Percentiles rank a stretch among this genome's conserved stretches.
These are phyloP conservation scores for Musa itinerans DNA, from an alignment of 176 grass and related monocot genomes.

Conservation along the genomic window DNA sequence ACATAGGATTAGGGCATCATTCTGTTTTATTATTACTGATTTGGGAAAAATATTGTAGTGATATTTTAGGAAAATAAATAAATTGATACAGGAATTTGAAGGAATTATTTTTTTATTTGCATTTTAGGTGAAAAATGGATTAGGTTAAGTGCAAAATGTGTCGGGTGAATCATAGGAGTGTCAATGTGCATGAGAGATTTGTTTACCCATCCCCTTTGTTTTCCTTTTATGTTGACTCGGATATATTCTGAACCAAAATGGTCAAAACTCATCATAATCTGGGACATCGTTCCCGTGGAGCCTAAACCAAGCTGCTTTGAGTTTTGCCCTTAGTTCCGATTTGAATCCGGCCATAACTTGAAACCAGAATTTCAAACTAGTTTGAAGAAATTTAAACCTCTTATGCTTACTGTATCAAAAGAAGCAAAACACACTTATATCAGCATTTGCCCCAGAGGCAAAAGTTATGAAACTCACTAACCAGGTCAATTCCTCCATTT, in stretches of 20 bases:
- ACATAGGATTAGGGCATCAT: too few relatives aligned
- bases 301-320: background rate
- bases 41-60: too few relatives aligned
- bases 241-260: background rate
- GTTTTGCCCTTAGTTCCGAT: background rate
- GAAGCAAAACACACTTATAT: background rate
- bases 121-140: too few relatives aligned
- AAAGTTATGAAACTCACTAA: background rate
- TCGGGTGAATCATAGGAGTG: too few relatives aligned
- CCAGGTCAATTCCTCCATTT: background rate
- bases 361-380: background rate
- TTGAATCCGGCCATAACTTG: too few relatives aligned
- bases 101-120: too few relatives aligned
- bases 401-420: background rate
- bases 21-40: too few relatives aligned
- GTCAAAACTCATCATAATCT: background rate
- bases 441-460: background rate
- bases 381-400: background rate
- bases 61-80: too few relatives aligned
- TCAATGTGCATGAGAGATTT: too few relatives aligned
- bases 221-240: background rate
- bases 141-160: too few relatives aligned
- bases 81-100: too few relatives aligned
- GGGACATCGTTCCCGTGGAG: background rate
- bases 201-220: background rate